Evolutionary conservation across 1,284 basidiomycete genomes (phyloP).

Genomic region (Apiotrichum brassicae): DNA sequence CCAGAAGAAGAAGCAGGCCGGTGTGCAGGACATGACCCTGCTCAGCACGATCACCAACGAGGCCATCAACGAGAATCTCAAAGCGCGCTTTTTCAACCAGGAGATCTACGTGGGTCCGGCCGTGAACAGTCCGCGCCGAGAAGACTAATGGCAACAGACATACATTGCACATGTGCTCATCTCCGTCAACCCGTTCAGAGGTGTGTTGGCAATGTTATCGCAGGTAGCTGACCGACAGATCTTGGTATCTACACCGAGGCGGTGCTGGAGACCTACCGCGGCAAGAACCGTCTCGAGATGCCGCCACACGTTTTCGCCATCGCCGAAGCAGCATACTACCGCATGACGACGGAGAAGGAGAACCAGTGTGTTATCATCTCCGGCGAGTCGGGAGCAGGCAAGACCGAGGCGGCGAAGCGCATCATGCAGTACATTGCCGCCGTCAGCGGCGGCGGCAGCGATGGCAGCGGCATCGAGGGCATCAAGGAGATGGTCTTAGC

Average conservation of each 20-base stretch:
- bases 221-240: slow-evolving; percentile 54
- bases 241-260: slow-evolving; percentile 96
- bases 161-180: slow-evolving; percentile 97
- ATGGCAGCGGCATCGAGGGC: slow-evolving; percentile 65
- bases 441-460: slow-evolving; percentile 71
- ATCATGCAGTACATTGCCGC: slow-evolving; percentile 99
- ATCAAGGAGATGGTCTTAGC: slow-evolving; percentile 99
- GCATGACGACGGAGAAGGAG: slow-evolving; percentile 98
- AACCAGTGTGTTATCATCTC: slow-evolving; percentile 99
- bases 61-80: slow-evolving; percentile 93
- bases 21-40: slow-evolving; percentile 98
- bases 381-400: slow-evolving; percentile 94
- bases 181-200: slow-evolving; percentile 96
- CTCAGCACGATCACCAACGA: slow-evolving; percentile 97
- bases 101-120: slow-evolving; percentile 74
- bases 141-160: slow-evolving; percentile 52
- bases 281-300: slow-evolving; percentile 97
- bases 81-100: slow-evolving; percentile 88
- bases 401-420: slow-evolving; percentile 94
- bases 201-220: slow-evolving; percentile 48
- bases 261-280: slow-evolving; percentile 76
- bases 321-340: slow-evolving; percentile 95
- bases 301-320: slow-evolving; percentile 97
- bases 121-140: not conserved
- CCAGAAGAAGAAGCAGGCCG: slow-evolving; percentile 97